Base-by-base conservation (phyloP, 257 asterid species). In the Capsicum chinense region DNA sequence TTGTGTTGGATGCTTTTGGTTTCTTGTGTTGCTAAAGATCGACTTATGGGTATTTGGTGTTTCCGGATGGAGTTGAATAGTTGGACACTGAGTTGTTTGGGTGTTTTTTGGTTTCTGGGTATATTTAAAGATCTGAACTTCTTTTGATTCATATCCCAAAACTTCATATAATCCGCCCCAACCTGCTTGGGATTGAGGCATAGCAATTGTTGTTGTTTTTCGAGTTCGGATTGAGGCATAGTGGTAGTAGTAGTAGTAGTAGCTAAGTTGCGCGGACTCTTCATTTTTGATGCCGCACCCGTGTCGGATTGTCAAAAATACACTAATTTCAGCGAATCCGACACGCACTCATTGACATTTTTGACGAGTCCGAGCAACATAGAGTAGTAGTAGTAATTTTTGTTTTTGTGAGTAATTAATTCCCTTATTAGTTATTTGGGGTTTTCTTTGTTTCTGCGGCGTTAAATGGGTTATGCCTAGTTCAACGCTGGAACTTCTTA, bases 91-190 rank as follows among this genome's bases (percentile, higher is more conserved):
- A 33, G 5, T 6, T 21, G 9, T 48, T 66, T 66, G 42, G 12
- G n/a, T 73, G n/a, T 11, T 42, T 42, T 70, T 2, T 9, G 37
- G 79, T 71, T 17, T 47, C 58, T n/a, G 1, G 58, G 39, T 71
- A 47, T 47, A 47, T 16, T 16, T 71, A n/a, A 26, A 9, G 79
- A 44, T 71, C n/a, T 44, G 57, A 44, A 17, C 16, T 71, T 9
- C 26, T 71, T 71, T 44, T 44, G 79, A 69, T 69, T 62, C 79
- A n/a, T 60, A 58, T 58, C 26, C 26, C 64, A 58, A 58, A 11
- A 1, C 7, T 16, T 58, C 64, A 15, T 4, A 69, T 39, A 16
- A 33, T 14, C 33, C 0, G 42, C 56, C 7, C 4, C 33, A 69
- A 4, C 79, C 42, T 69, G 79, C 33, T 69, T 69, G 33, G 33